Evolutionary conservation across 1,284 basidiomycete genomes (phyloP).

Genomic region (Takashimella koratensis): DNA sequence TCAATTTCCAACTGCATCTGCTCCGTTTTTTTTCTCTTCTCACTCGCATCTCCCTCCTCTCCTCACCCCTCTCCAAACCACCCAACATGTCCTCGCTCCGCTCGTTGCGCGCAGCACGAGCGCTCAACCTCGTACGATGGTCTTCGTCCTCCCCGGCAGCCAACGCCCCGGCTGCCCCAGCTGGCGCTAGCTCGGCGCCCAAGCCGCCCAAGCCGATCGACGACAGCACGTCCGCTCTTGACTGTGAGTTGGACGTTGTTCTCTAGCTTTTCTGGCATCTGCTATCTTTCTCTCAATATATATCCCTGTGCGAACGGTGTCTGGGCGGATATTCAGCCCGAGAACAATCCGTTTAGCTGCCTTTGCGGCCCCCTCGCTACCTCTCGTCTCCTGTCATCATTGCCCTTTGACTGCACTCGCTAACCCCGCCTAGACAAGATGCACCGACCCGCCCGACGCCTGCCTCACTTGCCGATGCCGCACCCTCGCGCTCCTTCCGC

Average conservation of each 20-base stretch:
- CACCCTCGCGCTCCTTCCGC: slow-evolving; percentile 56
- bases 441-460: slow-evolving; percentile 34
- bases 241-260: slow-evolving; percentile 69
- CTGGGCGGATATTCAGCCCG: too few relatives aligned
- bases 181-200: slow-evolving; percentile 4
- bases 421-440: slow-evolving; percentile 45
- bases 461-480: slow-evolving; percentile 38
- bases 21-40: too few relatives aligned
- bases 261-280: too few relatives aligned
- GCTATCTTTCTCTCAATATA: too few relatives aligned
- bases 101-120: slow-evolving; percentile 10
- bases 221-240: slow-evolving; percentile 88
- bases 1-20: too few relatives aligned
- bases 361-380: too few relatives aligned
- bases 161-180: slow-evolving; percentile 12
- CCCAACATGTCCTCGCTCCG: slow-evolving; percentile 9
- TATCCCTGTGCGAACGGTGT: too few relatives aligned
- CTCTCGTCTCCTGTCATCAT: too few relatives aligned
- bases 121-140: slow-evolving; percentile 13
- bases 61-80: neutral
- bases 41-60: too few relatives aligned
- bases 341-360: too few relatives aligned
- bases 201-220: slow-evolving; percentile 58
- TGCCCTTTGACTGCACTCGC: too few relatives aligned
- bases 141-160: slow-evolving; percentile 19